phyloP scores from a whole-genome alignment of 257 asterid genomes.

The Apocynum venetum region DNA sequence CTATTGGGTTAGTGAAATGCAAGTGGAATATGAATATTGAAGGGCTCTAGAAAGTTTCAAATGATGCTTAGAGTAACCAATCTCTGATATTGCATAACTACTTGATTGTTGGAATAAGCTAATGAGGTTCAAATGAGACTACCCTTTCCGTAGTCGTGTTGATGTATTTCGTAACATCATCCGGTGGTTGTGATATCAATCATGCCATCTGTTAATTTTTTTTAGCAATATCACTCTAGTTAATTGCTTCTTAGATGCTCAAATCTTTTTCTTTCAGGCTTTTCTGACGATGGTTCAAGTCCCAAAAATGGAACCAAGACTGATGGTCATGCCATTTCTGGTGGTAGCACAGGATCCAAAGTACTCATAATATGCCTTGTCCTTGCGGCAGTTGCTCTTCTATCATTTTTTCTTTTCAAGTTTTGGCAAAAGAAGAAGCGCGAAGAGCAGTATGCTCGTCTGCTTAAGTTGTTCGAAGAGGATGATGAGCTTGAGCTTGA shows the following conservation, averaged over 20 bases:
- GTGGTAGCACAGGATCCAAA: slow-evolving; percentile 45
- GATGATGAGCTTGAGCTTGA: slow-evolving; percentile 94
- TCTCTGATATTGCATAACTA: no score
- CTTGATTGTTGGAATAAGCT: no score
- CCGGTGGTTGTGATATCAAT: not conserved
- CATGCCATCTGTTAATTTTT: slow-evolving; percentile 7
- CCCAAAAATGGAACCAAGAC: slow-evolving; percentile 37
- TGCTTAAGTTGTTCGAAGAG: slow-evolving; percentile 82
- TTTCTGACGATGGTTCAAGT: slow-evolving; percentile 46
- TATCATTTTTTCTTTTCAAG: slow-evolving; percentile 62
- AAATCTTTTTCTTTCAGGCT: slow-evolving; percentile 35
- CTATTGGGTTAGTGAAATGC: not conserved
- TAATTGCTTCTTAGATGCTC: slow-evolving; percentile 13
- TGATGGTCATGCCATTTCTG: slow-evolving; percentile 26
- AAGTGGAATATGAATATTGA: not conserved
- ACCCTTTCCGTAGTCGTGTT: not conserved
- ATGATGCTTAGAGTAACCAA: not conserved
- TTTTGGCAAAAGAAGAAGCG: slow-evolving; percentile 86
- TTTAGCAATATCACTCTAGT: slow-evolving; percentile 1
- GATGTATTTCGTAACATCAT: not conserved
- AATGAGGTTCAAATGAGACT: not conserved
- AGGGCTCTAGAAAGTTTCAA: not conserved
- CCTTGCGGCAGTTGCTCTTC: slow-evolving; percentile 36
- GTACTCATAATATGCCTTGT: slow-evolving; percentile 40
- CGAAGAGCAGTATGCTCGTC: slow-evolving; percentile 85